Percentiles rank a stretch among this genome's conserved stretches.
phyloP scores from a whole-genome alignment of 2,329 filamentous ascomycete genomes.

The Aspergillus luchuensis region DNA sequence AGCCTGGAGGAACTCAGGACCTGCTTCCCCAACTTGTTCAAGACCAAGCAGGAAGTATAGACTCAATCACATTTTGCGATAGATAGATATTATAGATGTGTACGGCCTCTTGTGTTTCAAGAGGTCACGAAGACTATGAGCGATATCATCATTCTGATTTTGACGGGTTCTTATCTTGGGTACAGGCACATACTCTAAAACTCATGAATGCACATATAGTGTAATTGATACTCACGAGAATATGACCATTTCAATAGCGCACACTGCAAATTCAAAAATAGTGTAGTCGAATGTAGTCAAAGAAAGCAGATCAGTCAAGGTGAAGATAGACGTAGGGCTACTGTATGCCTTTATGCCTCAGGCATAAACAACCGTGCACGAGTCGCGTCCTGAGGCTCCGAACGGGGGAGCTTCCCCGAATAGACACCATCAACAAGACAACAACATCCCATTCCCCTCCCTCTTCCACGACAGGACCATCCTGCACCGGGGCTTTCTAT shows the following conservation, averaged over 20 bases:
- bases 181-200: not conserved
- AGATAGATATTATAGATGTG: constrained; percentile 3
- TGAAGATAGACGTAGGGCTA: not conserved
- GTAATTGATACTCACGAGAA: not conserved
- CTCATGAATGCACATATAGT: not conserved
- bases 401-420: constrained; percentile 16
- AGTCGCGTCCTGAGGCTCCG: constrained; percentile 22
- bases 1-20: constrained; percentile 73
- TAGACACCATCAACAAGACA: constrained; percentile 20
- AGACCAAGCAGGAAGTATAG: constrained; percentile 35
- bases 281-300: no score
- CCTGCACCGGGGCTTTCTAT: constrained; percentile 16
- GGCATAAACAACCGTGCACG: constrained; percentile 13
- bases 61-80: not conserved
- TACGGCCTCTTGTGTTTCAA: not conserved
- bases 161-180: not conserved
- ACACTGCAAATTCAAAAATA: no score
- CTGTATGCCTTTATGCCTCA: constrained; percentile 13
- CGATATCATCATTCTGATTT: not conserved
- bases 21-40: constrained; percentile 86
- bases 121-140: constrained; percentile 14
- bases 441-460: constrained; percentile 15
- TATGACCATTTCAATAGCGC: no score
- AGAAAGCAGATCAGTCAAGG: not conserved
- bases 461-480: constrained; percentile 9